Percentiles rank a stretch among this genome's conserved stretches.
Conservation (phyloP, 208 protist genomes). For the Crithidia thermophila region DNA sequence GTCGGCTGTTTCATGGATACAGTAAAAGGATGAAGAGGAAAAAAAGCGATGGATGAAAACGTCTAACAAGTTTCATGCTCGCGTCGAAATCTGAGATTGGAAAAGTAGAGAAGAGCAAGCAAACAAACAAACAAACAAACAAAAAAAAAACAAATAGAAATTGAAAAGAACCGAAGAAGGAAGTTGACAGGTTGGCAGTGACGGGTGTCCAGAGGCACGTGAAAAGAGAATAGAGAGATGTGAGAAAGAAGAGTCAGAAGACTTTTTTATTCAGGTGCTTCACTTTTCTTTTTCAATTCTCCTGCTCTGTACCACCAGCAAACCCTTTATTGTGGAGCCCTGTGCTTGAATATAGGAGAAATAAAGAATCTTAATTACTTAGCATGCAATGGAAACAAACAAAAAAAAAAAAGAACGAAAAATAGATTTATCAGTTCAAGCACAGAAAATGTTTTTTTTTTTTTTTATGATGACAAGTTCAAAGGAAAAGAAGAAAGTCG, state of each 20-base stretch:
- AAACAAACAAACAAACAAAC: not conserved
- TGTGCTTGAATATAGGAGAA: too few species aligned
- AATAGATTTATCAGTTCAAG: not conserved
- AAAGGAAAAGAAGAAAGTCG: too few species aligned
- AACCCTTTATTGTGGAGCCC: too few species aligned
- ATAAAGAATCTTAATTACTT: too few species aligned
- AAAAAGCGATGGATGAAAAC: not conserved
- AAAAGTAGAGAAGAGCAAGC: not conserved
- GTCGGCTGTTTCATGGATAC: too few species aligned
- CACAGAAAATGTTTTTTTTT: constrained; percentile 7
- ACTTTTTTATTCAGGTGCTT: not conserved
- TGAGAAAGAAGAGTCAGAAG: not conserved
- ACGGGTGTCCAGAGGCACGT: too few species aligned
- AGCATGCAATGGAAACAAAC: too few species aligned
- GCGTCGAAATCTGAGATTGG: not conserved
- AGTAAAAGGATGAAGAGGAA: constrained; percentile 15
- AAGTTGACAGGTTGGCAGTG: too few species aligned
- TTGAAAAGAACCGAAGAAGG: too few species aligned
- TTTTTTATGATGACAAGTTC: constrained; percentile 3
- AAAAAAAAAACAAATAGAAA: not conserved
- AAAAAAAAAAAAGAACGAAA: not conserved
- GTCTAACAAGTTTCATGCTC: not conserved
- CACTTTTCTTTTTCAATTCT: not conserved
- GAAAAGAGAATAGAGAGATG: not conserved
- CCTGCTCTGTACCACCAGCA: too few species aligned